Percentiles rank a stretch among this genome's conserved stretches.
These are phyloP conservation scores for Tubosaeta sp. DNA, from an alignment of 768 basidiomycete genomes.

Conservation along the genomic window DNA sequence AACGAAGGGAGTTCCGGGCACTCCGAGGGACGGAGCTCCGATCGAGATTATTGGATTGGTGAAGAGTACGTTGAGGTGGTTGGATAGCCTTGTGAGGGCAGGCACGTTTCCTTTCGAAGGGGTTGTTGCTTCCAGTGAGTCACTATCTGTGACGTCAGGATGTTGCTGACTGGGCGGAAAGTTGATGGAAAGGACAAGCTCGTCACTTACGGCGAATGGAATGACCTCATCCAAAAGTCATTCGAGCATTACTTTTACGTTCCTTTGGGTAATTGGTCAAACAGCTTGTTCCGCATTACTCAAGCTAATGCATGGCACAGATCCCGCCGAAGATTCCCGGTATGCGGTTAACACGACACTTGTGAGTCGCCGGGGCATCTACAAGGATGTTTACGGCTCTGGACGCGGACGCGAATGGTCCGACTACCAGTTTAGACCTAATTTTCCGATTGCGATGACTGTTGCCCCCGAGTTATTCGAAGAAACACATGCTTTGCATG, in stretches of 20 bases:
- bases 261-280: slow-evolving; percentile 52
- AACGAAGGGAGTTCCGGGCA: slow-evolving; percentile 93
- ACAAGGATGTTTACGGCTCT: slow-evolving; percentile 97
- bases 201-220: slow-evolving; percentile 91
- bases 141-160: not conserved
- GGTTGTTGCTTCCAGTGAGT: slow-evolving; percentile 73
- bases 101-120: slow-evolving; percentile 89
- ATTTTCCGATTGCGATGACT: slow-evolving; percentile 95
- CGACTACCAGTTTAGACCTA: slow-evolving; percentile 92
- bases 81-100: slow-evolving; percentile 57
- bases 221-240: slow-evolving; percentile 71
- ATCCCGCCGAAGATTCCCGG: slow-evolving; percentile 62
- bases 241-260: slow-evolving; percentile 93
- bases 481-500: slow-evolving; percentile 69
- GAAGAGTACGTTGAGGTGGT: slow-evolving; percentile 91
- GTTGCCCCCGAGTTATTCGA: slow-evolving; percentile 96
- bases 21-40: slow-evolving; percentile 93
- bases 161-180: slow-evolving; percentile 27
- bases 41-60: slow-evolving; percentile 92
- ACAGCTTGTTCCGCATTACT: not conserved
- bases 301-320: slow-evolving; percentile 34
- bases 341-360: slow-evolving; percentile 68
- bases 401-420: slow-evolving; percentile 88
- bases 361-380: slow-evolving; percentile 89
- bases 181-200: slow-evolving; percentile 65